These are phyloP conservation scores for Clarkia xantiana DNA, from an alignment of 345 rosid genomes.

Conservation along the genomic window DNA sequence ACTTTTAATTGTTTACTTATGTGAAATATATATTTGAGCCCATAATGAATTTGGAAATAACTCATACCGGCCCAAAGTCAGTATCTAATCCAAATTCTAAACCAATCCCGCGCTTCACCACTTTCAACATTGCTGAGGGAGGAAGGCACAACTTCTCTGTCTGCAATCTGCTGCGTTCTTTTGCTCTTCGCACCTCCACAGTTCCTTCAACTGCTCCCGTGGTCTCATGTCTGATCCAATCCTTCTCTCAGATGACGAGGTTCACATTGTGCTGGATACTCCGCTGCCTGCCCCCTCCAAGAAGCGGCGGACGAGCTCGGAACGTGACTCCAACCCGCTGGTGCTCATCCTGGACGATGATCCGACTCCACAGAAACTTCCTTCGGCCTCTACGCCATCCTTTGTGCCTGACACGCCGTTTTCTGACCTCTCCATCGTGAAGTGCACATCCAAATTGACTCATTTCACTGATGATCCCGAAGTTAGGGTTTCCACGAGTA, in stretches of 20 bases:
- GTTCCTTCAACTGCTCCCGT: slow-evolving; percentile 9
- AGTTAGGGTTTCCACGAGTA: slow-evolving; percentile 15
- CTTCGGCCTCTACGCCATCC: slow-evolving; percentile 17
- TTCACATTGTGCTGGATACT: slow-evolving; percentile 15
- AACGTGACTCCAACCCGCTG: slow-evolving; percentile 10
- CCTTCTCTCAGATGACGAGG: slow-evolving; percentile 43
- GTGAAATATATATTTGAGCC: too few species aligned
- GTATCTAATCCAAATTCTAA: too few species aligned
- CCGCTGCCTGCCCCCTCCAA: slow-evolving; percentile 24
- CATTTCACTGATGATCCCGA: slow-evolving; percentile 6
- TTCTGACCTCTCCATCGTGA: slow-evolving; percentile 29
- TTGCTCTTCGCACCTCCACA: not conserved
- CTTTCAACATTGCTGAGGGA: too few species aligned
- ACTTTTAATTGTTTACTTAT: too few species aligned
- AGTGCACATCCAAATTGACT: slow-evolving; percentile 15
- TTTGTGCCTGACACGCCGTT: slow-evolving; percentile 61
- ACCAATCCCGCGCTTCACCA: too few species aligned
- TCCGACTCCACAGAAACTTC: slow-evolving; percentile 38
- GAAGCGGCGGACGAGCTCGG: slow-evolving; percentile 21
- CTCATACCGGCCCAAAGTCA: too few species aligned
- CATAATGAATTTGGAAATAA: too few species aligned
- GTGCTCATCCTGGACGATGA: slow-evolving; percentile 42
- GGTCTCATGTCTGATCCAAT: slow-evolving; percentile 36
- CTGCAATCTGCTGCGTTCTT: too few species aligned
- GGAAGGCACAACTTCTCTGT: too few species aligned